Percentiles rank a stretch among this genome's conserved stretches.
These are phyloP conservation scores for Stellera chamaejasme DNA, from an alignment of 345 rosid genomes.

Conservation along the genomic window DNA sequence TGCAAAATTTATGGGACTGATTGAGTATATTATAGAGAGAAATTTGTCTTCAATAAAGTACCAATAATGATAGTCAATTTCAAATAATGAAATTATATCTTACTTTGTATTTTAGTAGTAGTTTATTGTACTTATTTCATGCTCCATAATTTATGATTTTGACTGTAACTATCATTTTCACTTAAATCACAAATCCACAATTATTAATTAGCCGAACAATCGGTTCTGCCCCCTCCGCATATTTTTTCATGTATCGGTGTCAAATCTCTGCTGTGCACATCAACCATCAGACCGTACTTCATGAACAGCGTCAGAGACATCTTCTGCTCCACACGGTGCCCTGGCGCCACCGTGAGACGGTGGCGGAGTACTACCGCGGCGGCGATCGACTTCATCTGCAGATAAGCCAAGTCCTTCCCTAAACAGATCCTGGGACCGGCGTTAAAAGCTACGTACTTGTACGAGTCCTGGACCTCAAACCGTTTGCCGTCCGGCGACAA, in stretches of 20 bases:
- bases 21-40: too few species aligned
- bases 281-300: conserved; percentile 53
- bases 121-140: too few species aligned
- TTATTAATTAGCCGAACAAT: too few species aligned
- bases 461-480: conserved; percentile 28
- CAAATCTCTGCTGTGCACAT: conserved; percentile 44
- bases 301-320: conserved; percentile 74
- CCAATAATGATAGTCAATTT: too few species aligned
- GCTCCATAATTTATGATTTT: too few species aligned
- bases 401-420: conserved; percentile 59
- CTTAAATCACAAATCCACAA: too few species aligned
- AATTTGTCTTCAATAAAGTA: too few species aligned
- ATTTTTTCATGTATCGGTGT: conserved; percentile 17
- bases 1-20: too few species aligned
- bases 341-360: conserved; percentile 34
- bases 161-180: too few species aligned
- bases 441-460: conserved; percentile 55
- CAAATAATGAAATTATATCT: too few species aligned
- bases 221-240: background rate
- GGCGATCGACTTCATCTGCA: conserved; percentile 74
- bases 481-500: conserved; percentile 27
- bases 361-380: conserved; percentile 56
- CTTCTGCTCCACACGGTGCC: conserved; percentile 75
- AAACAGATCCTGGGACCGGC: conserved; percentile 72
- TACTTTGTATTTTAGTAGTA: too few species aligned